Conservation (phyloP, 202 grass and related monocot genomes). For the Panicum virgatum region DNA sequence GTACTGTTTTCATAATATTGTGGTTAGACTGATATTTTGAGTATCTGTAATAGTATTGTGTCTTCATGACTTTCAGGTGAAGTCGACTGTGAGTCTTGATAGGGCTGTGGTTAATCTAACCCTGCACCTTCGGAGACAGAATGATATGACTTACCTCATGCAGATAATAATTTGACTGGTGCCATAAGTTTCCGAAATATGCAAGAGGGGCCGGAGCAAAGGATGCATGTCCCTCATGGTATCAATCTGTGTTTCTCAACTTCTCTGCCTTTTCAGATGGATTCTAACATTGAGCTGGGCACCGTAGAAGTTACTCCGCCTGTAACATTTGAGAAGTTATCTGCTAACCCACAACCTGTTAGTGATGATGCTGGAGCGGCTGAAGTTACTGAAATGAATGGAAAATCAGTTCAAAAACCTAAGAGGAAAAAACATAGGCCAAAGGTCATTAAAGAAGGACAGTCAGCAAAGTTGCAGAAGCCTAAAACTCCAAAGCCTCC, state of each 20-base stretch:
- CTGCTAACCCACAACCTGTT: constrained; percentile 6
- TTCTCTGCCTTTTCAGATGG: constrained; percentile 8
- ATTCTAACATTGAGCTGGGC: constrained; percentile 31
- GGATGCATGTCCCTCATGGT: constrained; percentile 15
- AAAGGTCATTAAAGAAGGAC: constrained; percentile 70
- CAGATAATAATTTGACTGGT: background rate
- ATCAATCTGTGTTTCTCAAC: constrained; percentile 41
- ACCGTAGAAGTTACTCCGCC: background rate
- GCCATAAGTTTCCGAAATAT: constrained; percentile 18
- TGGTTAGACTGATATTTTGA: background rate
- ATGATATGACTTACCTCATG: background rate
- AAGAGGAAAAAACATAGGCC: constrained; percentile 78
- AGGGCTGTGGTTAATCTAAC: constrained; percentile 4
- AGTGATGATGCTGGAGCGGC: constrained; percentile 16
- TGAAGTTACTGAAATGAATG: constrained; percentile 55
- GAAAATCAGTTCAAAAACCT: constrained; percentile 54
- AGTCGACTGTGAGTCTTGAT: background rate
- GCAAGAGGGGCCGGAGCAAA: constrained; percentile 19
- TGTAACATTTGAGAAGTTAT: constrained; percentile 33
- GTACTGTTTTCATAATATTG: constrained; percentile 20
- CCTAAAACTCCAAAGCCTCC: constrained; percentile 55
- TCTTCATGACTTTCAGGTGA: constrained; percentile 28
- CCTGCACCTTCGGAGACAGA: background rate
- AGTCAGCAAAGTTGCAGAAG: constrained; percentile 47
- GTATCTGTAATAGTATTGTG: constrained; percentile 29